These are phyloP conservation scores for Pneumocystis oryctolagi DNA, from an alignment of 1,139 yeast species.

Conservation along the genomic window DNA sequence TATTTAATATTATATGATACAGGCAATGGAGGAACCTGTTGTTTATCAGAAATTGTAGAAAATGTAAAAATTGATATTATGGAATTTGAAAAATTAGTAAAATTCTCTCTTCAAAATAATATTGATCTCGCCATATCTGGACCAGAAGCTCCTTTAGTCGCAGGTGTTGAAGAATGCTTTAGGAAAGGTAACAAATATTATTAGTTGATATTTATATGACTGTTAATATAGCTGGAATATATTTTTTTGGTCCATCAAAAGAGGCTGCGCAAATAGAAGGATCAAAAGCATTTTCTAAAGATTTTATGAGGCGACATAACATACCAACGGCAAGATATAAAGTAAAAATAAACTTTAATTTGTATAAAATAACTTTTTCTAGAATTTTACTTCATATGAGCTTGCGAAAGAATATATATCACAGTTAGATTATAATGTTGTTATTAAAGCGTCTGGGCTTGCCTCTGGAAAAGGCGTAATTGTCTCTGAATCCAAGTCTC, in stretches of 20 bases:
- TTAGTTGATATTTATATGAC: slow-evolving; percentile 17
- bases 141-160: slow-evolving; percentile 97
- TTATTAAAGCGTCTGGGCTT: slow-evolving; percentile 91
- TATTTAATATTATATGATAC: background rate
- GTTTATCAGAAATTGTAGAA: slow-evolving; percentile 37
- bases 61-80: slow-evolving; percentile 54
- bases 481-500: slow-evolving; percentile 71
- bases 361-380: background rate
- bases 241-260: slow-evolving; percentile 89
- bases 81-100: slow-evolving; percentile 27
- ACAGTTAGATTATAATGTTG: slow-evolving; percentile 58
- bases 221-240: slow-evolving; percentile 52
- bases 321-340: slow-evolving; percentile 89
- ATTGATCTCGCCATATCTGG: slow-evolving; percentile 84
- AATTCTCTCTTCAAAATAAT: slow-evolving; percentile 54
- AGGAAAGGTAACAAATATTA: slow-evolving; percentile 19
- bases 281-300: slow-evolving; percentile 85
- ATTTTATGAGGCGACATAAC: slow-evolving; percentile 77
- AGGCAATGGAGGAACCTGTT: slow-evolving; percentile 68
- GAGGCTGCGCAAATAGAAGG: slow-evolving; percentile 94
- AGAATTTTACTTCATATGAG: slow-evolving; percentile 58
- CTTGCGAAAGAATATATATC: slow-evolving; percentile 59
- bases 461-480: slow-evolving; percentile 99
- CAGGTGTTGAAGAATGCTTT: slow-evolving; percentile 68
- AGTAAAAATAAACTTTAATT: slow-evolving; percentile 1